Conservation (phyloP, 805 yeast genomes). For the Zygosaccharomyces gambellarensis region DNA sequence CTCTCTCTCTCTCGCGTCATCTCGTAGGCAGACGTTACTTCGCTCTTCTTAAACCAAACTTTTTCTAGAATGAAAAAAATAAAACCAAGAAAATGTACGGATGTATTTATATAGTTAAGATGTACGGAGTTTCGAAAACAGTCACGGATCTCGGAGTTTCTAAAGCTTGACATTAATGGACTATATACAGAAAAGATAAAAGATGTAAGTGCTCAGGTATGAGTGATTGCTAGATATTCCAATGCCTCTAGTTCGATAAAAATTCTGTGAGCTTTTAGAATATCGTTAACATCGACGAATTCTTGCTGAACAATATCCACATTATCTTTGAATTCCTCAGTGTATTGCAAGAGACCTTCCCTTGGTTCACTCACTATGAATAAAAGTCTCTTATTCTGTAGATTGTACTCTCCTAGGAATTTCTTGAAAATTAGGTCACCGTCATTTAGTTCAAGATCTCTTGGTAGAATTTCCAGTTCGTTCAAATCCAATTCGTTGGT, state of each 20-base stretch:
- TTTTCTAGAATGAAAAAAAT: neutral
- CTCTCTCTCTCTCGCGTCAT: no score
- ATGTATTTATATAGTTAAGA: neutral
- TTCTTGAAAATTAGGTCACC: slow-evolving; percentile 41
- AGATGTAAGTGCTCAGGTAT: slow-evolving; percentile 10
- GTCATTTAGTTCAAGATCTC: slow-evolving; percentile 39
- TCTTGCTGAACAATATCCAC: slow-evolving; percentile 69
- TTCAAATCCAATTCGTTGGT: slow-evolving; percentile 21
- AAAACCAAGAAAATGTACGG: neutral
- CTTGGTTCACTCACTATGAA: slow-evolving; percentile 63
- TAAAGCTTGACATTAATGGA: neutral
- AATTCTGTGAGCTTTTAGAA: slow-evolving; percentile 72
- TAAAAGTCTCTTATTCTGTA: slow-evolving; percentile 48
- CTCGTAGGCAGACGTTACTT: no score
- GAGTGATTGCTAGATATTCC: slow-evolving; percentile 47
- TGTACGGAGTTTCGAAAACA: slow-evolving; percentile 6
- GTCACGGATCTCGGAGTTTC: slow-evolving; percentile 1
- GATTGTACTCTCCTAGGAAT: slow-evolving; percentile 45
- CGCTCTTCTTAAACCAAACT: no score
- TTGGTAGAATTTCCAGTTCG: slow-evolving; percentile 30
- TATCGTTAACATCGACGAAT: slow-evolving; percentile 75
- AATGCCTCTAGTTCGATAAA: slow-evolving; percentile 70
- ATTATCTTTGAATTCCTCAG: slow-evolving; percentile 47
- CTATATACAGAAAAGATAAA: slow-evolving; percentile 6
- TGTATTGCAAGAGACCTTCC: slow-evolving; percentile 55